Evolutionary conservation across 208 protist species (phyloP).

Genomic region (Trypanosoma avium): DNA sequence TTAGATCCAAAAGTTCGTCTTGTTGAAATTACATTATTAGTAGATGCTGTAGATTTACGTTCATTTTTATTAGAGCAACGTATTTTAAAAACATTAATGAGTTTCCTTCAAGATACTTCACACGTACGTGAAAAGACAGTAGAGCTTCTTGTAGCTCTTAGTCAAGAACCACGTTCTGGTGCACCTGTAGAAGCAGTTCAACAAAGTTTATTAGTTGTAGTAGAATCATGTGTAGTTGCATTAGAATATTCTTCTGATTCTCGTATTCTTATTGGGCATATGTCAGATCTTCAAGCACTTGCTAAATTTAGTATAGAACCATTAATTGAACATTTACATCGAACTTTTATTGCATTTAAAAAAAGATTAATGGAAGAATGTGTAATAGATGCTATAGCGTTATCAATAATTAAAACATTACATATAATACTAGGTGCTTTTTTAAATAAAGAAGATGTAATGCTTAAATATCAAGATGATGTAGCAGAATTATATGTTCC

Average conservation of each 20-base stretch:
- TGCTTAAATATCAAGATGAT: conserved; percentile 84
- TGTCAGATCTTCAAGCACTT: conserved; percentile 86
- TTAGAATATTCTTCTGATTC: conserved; percentile 84
- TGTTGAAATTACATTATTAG: conserved; percentile 66
- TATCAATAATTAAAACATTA: conserved; percentile 79
- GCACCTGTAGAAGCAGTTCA: conserved; percentile 55
- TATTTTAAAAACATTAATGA: conserved; percentile 77
- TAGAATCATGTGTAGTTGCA: conserved; percentile 83
- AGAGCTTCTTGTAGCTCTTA: conserved; percentile 76
- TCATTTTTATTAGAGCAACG: conserved; percentile 67
- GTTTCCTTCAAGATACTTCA: conserved; percentile 73
- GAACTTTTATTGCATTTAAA: conserved; percentile 84
- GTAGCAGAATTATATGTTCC: conserved; percentile 73
- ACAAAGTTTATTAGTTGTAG: conserved; percentile 69
- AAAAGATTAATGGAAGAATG: conserved; percentile 60
- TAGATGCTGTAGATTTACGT: conserved; percentile 60
- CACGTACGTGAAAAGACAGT: conserved; percentile 78
- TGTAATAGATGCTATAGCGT: conserved; percentile 61
- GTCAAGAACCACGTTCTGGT: conserved; percentile 54
- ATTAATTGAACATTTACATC: conserved; percentile 67
- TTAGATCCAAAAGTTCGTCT: conserved; percentile 73
- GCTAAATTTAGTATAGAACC: conserved; percentile 70
- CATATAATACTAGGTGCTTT: conserved; percentile 63
- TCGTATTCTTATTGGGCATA: conserved; percentile 70
- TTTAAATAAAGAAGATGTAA: conserved; percentile 53